A percentile compares a stretch with the other conserved stretches of the same genome.
phyloP scores from a whole-genome alignment of 2,329 filamentous ascomycete species.

The Bipolaris bicolor region DNA sequence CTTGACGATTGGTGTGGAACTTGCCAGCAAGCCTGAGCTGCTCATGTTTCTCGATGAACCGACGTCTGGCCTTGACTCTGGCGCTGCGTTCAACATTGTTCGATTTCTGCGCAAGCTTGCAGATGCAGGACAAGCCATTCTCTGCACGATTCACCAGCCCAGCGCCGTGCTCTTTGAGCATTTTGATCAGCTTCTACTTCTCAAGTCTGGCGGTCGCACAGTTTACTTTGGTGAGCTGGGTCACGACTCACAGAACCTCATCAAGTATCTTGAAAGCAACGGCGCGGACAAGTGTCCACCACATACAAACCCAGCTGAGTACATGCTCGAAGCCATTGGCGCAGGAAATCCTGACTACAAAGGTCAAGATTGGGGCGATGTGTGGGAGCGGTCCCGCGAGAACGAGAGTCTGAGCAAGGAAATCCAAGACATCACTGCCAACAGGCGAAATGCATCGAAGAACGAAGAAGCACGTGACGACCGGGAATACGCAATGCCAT shows the following conservation, averaged over 20 bases:
- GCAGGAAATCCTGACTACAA: constrained; percentile 52
- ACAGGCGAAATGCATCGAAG: constrained; percentile 40
- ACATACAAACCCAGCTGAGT: constrained; percentile 61
- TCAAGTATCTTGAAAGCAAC: constrained; percentile 60
- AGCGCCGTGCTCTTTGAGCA: constrained; percentile 69
- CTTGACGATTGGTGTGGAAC: constrained; percentile 67
- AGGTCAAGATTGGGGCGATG: constrained; percentile 54
- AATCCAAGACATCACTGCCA: constrained; percentile 49
- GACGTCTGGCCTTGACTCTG: constrained; percentile 73
- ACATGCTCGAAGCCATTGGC: constrained; percentile 57
- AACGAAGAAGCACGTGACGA: constrained; percentile 50
- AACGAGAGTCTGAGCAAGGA: constrained; percentile 50
- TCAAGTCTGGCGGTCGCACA: constrained; percentile 69
- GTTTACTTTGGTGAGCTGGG: constrained; percentile 69
- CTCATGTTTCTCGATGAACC: constrained; percentile 80
- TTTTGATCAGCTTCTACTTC: constrained; percentile 69
- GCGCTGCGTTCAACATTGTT: constrained; percentile 70
- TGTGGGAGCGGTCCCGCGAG: constrained; percentile 52
- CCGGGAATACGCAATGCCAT: constrained; percentile 53
- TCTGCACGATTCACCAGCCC: constrained; percentile 75
- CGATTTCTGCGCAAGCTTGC: constrained; percentile 71
- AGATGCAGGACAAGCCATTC: constrained; percentile 68
- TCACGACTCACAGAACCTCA: constrained; percentile 49
- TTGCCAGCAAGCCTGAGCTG: constrained; percentile 70
- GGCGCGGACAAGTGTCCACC: constrained; percentile 60